Base-by-base conservation (phyloP, 2,329 filamentous ascomycete genomes). In the Hysterium pulicare region DNA sequence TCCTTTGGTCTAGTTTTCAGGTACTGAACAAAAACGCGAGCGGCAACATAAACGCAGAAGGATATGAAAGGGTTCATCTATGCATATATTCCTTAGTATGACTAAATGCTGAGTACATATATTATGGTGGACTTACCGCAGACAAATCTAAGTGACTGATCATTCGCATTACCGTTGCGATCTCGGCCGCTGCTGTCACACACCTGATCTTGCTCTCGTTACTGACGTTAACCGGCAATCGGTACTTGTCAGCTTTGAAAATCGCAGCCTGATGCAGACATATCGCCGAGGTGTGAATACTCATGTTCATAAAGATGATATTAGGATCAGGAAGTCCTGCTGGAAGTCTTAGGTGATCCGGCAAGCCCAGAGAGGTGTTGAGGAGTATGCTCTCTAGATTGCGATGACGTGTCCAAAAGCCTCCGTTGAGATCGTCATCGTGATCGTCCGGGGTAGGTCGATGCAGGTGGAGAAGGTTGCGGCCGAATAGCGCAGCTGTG, bases 191-290 rank as follows among this genome's bases (percentile, higher is more conserved):
- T 10, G 91, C 90, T 17, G 90, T 90, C 45, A 97, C 89, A 57
- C 93, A 97, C 47, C 93, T 81, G 11, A 93, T 81, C 66, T 95
- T 96, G 66, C 90, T 95, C 62, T 97, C 91, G 1, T 86, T 82
- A 49, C 87, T 84, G 35, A 96, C 84, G 15, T 85, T 83, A 1
- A 78, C 72, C 1, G 88, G 83, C 47, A 96, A 72, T 40, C 82
- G 80, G 66, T 95, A 86, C 69, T 90, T 93, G 57, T 97, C 91
- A 0, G 90, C 90, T 64, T 96, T 97, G 76, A 91, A 96, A 16
- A 98, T 97, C 20, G 93, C 93, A 2, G 91, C 93, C 70, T 98
- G 93, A 59, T 98, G 93, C n/a, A 98, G 73, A 64, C 91, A 97
- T 41, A 98, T 97, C 1, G 89, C 90, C 1, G 90, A 95, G 0